Evolutionary conservation across 768 basidiomycete species (phyloP).

Genomic region (Gloeophyllum trabeum): DNA sequence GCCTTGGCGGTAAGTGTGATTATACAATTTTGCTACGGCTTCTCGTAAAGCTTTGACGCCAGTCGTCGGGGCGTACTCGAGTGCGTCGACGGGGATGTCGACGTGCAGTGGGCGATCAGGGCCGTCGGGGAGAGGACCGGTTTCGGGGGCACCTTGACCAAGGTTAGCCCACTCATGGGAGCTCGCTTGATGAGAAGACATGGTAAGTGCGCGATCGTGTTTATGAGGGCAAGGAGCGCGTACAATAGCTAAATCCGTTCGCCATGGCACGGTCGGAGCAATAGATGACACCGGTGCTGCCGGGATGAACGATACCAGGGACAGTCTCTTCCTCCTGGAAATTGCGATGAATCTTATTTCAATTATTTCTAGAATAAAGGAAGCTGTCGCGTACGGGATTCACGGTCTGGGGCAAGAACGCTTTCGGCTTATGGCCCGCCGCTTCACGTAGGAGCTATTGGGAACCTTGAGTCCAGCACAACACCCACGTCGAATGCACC

Average conservation of each 20-base stretch:
- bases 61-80: conserved; percentile 90
- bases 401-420: conserved; percentile 52
- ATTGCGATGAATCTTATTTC: background rate
- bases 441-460: conserved; percentile 64
- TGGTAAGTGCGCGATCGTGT: background rate
- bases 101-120: conserved; percentile 55
- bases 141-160: conserved; percentile 89
- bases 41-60: conserved; percentile 84
- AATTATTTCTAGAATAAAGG: conserved; percentile 2
- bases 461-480: too few relatives aligned
- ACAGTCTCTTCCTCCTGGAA: conserved; percentile 77
- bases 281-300: conserved; percentile 60
- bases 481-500: background rate
- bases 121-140: conserved; percentile 73
- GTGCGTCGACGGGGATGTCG: conserved; percentile 53
- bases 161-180: conserved; percentile 81
- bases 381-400: conserved; percentile 66
- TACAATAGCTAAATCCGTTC: conserved; percentile 71
- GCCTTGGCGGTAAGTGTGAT: conserved; percentile 73
- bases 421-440: conserved; percentile 59
- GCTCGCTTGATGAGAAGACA: conserved; percentile 22
- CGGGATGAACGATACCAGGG: conserved; percentile 77
- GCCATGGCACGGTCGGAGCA: conserved; percentile 93
- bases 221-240: background rate
- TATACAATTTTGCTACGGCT: conserved; percentile 87